Percentiles rank a stretch among this genome's conserved stretches.
These are phyloP conservation scores for Clavispora carvajalis DNA, from an alignment of 805 yeast species.

Conservation along the genomic window DNA sequence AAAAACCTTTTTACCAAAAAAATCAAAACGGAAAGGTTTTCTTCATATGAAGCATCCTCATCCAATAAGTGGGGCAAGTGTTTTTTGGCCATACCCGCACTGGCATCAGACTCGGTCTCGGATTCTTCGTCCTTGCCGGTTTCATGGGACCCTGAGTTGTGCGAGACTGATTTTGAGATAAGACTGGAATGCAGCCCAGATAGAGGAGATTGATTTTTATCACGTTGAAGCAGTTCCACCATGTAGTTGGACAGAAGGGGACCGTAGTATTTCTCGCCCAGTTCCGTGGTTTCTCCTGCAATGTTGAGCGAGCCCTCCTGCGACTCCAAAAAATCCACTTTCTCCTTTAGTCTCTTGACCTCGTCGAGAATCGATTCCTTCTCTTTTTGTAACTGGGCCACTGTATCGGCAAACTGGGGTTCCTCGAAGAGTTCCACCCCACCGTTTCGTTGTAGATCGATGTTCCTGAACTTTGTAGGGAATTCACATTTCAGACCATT, in stretches of 20 bases:
- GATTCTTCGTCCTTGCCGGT: background rate
- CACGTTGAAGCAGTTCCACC: constrained; percentile 32
- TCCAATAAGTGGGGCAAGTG: constrained; percentile 20
- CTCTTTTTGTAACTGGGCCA: constrained; percentile 17
- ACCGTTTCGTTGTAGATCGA: background rate
- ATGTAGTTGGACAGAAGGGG: constrained; percentile 46
- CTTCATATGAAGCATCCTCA: background rate
- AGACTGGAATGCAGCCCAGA: constrained; percentile 7
- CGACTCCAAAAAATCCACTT: background rate
- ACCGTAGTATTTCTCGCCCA: constrained; percentile 44
- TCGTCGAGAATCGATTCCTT: constrained; percentile 16
- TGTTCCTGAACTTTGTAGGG: constrained; percentile 14
- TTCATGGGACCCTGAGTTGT: too few relatives aligned
- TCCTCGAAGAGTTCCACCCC: background rate
- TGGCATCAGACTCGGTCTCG: constrained; percentile 1
- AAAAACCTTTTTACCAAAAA: constrained; percentile 40
- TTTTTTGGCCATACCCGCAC: constrained; percentile 21
- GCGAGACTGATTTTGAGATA: constrained; percentile 2
- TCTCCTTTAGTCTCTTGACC: background rate
- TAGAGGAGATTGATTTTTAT: constrained; percentile 10
- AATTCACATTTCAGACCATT: constrained; percentile 12
- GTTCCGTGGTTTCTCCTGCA: constrained; percentile 34
- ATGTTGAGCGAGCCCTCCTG: constrained; percentile 11
- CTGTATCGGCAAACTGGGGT: constrained; percentile 11
- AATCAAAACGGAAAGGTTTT: background rate